These are phyloP conservation scores for Pythium phragmitis DNA, from an alignment of 352 stramenopile species.

Conservation along the genomic window DNA sequence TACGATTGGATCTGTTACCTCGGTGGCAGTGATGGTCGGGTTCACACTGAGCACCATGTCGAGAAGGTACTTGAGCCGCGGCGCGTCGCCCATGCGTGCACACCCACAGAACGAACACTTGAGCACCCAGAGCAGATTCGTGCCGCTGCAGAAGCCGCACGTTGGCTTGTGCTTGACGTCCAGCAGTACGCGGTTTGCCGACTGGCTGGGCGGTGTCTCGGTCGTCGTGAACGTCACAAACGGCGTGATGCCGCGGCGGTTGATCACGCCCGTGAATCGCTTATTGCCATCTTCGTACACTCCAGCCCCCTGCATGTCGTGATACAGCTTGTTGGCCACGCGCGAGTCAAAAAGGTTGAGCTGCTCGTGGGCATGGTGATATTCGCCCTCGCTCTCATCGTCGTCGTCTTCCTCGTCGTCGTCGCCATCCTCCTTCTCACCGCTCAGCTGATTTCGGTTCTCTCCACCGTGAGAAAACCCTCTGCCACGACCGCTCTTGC, in stretches of 20 bases:
- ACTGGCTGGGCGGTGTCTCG: conserved; percentile 52
- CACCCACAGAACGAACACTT: conserved; percentile 73
- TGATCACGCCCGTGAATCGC: conserved; percentile 42
- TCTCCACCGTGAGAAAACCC: neutral
- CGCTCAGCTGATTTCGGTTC: conserved; percentile 9
- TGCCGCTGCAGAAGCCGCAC: conserved; percentile 73
- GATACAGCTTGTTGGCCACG: conserved; percentile 30
- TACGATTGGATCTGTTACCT: conserved; percentile 27
- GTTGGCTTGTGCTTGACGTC: conserved; percentile 17
- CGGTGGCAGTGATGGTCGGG: conserved; percentile 50
- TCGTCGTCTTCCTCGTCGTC: conserved; percentile 7
- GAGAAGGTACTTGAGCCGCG: conserved; percentile 73
- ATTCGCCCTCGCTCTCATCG: conserved; percentile 10
- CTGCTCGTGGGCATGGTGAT: conserved; percentile 15
- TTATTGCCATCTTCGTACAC: conserved; percentile 50
- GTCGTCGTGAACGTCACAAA: conserved; percentile 60
- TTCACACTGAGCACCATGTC: conserved; percentile 79
- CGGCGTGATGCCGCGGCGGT: conserved; percentile 61
- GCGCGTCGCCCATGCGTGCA: conserved; percentile 66
- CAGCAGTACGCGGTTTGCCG: conserved; percentile 38
- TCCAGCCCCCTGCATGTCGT: conserved; percentile 23
- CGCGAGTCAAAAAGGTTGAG: conserved; percentile 29
- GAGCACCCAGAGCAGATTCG: conserved; percentile 65
- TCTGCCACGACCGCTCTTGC: conserved; percentile 1
- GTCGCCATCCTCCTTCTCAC: conserved; percentile 1